Evolutionary conservation across 495 filamentous ascomycete species (phyloP).

Genomic region (Aspergillus affinis): DNA sequence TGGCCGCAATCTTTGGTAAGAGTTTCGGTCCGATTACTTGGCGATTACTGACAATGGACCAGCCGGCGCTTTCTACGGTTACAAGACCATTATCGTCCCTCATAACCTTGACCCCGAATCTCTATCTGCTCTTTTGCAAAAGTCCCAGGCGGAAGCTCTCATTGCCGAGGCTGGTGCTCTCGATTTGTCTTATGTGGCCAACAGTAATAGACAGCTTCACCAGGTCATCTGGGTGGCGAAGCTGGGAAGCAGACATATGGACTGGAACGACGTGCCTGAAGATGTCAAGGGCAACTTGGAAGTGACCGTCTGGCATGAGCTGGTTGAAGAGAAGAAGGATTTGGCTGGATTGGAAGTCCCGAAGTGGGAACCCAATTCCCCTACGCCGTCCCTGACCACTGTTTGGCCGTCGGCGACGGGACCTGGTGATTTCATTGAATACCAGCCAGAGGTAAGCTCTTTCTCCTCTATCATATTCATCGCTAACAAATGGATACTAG

Average conservation of each 20-base stretch:
- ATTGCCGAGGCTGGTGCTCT: constrained; percentile 86
- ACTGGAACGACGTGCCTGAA: constrained; percentile 79
- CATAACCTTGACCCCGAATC: constrained; percentile 68
- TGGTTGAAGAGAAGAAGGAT: constrained; percentile 63
- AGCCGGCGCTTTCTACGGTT: constrained; percentile 77
- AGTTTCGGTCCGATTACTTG: constrained; percentile 2
- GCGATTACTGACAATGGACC: constrained; percentile 11
- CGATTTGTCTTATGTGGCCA: constrained; percentile 70
- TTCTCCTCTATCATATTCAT: neutral
- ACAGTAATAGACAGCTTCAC: constrained; percentile 65
- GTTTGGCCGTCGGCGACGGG: constrained; percentile 59
- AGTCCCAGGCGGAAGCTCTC: constrained; percentile 72
- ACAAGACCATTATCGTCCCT: constrained; percentile 80
- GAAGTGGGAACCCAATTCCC: constrained; percentile 45
- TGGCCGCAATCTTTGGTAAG: constrained; percentile 69
- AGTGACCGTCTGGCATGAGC: constrained; percentile 84
- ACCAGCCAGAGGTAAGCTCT: constrained; percentile 59
- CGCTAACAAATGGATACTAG: constrained; percentile 28
- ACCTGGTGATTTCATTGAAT: constrained; percentile 69
- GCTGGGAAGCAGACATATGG: constrained; percentile 86
- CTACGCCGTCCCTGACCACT: constrained; percentile 53
- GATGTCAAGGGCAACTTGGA: constrained; percentile 68
- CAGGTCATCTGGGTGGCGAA: constrained; percentile 94
- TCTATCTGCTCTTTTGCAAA: constrained; percentile 67
- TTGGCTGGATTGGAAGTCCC: constrained; percentile 50